Evolutionary conservation across 192 early-diverging fungal genomes (phyloP).

Genomic region (Backusella mclennaniae): DNA sequence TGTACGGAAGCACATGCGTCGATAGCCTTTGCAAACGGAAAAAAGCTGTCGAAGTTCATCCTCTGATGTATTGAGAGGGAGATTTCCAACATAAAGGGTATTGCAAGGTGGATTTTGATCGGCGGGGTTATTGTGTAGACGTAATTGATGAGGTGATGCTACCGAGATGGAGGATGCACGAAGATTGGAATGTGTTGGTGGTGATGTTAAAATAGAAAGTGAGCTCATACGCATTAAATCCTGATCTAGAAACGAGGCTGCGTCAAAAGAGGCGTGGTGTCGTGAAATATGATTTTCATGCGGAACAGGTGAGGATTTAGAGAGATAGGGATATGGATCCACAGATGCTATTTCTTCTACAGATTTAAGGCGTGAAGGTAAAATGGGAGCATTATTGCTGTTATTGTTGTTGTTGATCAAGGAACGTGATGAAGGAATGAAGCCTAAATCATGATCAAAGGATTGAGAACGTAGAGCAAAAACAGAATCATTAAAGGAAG

Average conservation of each 20-base stretch:
- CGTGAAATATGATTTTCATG: background rate
- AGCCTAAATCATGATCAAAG: slow-evolving; percentile 36
- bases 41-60: slow-evolving; percentile 87
- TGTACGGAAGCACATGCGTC: slow-evolving; percentile 83
- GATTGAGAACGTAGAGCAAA: slow-evolving; percentile 37
- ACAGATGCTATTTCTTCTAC: background rate
- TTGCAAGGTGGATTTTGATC: slow-evolving; percentile 99
- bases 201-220: background rate
- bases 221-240: slow-evolving; percentile 14
- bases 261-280: background rate
- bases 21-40: slow-evolving; percentile 77
- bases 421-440: slow-evolving; percentile 7
- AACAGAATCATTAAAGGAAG: slow-evolving; percentile 41
- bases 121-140: slow-evolving; percentile 49
- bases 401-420: background rate
- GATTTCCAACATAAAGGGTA: slow-evolving; percentile 96
- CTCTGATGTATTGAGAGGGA: slow-evolving; percentile 84
- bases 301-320: slow-evolving; percentile 5
- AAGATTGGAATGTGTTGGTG: background rate
- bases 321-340: slow-evolving; percentile 6
- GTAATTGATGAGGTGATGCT: slow-evolving; percentile 42
- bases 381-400: background rate
- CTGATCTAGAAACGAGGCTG: background rate
- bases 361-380: background rate
- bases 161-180: background rate